Base-by-base conservation (phyloP, 805 yeast genomes). In the Ogataea corticis region DNA sequence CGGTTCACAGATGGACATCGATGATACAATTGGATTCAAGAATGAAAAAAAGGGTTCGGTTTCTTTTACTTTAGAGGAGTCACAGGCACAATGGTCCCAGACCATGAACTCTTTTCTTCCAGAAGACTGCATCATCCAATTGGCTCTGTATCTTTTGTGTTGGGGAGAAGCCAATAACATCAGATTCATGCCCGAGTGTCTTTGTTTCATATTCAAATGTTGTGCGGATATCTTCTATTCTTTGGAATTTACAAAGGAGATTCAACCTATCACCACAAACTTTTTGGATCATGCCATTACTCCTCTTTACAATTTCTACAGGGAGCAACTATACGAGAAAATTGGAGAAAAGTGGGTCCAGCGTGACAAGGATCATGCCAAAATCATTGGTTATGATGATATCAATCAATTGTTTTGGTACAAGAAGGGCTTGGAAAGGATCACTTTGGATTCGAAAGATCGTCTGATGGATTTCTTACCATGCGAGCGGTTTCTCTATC, bases 131-230 rank as follows among this genome's bases (percentile, higher is more conserved):
- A 69, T 80, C 3, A 67, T 73, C 13, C 96, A 89, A 51, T 52
- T 89, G 14, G 80, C 87, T 0, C 64, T 89, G 7, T 90, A 82
- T 57, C 70, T 89, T 11, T 62, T 87, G 44, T 78, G 87, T 50
- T 89, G 97, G 97, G 95, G 96, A 0, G 97, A 89, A 61, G 89
- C 96, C 0, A 87, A 86, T 58, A 90, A 87, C 55, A 61, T 89
- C 2, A 72, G 97, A 50, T 89, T 86, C 56, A 83, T 89, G 81
- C 96, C 97, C 0, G 97, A 89, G 59, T 87, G 96, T 56, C 61
- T 89, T 17, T 87, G 95, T 50, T 89, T 90, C 54, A 78, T 89
- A 19, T 88, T 83, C 69, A 87, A 88, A 57, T 84, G 95, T 55
- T 88, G 95, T 40, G 76, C 77, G 38, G 91, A 85, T 57, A 75